These are phyloP conservation scores for Fusarium musae DNA, from an alignment of 2,329 filamentous ascomycete species.

Conservation along the genomic window DNA sequence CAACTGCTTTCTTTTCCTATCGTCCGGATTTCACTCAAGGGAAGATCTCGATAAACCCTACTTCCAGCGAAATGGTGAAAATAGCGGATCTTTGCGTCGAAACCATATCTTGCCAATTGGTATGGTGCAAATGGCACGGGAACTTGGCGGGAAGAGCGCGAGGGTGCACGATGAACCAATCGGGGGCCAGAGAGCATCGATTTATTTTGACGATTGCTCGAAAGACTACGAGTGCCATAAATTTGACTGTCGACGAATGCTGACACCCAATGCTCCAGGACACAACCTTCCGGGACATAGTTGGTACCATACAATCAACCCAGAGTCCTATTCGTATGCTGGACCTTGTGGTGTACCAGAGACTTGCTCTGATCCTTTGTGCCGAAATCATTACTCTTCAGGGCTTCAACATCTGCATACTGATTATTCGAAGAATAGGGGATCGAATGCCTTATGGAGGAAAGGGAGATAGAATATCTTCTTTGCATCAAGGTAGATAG, in stretches of 20 bases:
- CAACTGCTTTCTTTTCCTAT: rapidly evolving
- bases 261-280: rapidly evolving
- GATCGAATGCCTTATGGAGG: rapidly evolving
- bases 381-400: neutral
- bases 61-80: neutral
- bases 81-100: neutral
- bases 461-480: neutral
- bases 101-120: neutral
- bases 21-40: neutral
- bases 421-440: rapidly evolving
- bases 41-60: neutral
- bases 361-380: neutral
- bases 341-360: neutral
- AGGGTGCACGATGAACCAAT: neutral
- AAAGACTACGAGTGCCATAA: neutral
- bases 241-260: neutral
- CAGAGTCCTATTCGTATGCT: neutral
- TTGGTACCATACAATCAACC: neutral
- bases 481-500: no score
- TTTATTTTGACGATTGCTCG: rapidly evolving
- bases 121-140: rapidly evolving
- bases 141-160: neutral
- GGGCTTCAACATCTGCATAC: neutral
- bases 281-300: rapidly evolving
- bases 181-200: rapidly evolving